These are phyloP conservation scores for Xanthoconium stramineum DNA, from an alignment of 768 basidiomycete genomes.

Conservation along the genomic window DNA sequence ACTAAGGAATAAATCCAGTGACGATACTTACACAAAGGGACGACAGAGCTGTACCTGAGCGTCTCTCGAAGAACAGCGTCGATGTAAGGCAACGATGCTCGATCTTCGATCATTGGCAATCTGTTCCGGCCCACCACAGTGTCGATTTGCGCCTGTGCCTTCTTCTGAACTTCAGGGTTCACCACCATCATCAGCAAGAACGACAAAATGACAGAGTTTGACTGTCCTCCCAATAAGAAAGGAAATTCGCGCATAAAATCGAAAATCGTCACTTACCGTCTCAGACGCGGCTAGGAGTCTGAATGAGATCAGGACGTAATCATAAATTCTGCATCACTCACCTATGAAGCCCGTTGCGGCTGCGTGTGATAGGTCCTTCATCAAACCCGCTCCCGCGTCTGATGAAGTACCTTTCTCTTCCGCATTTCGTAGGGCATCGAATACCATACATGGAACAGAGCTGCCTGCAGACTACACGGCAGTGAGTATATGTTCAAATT, in stretches of 20 bases:
- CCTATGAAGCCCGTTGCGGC: slow-evolving; percentile 24
- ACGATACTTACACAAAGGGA: slow-evolving; percentile 14
- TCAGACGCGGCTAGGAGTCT: slow-evolving; percentile 16
- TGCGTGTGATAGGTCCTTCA: slow-evolving; percentile 17
- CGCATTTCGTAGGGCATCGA: slow-evolving; percentile 12
- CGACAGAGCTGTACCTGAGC: slow-evolving; percentile 3
- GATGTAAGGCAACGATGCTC: slow-evolving; percentile 11
- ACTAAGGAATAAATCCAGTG: neutral
- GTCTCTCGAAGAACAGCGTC: neutral
- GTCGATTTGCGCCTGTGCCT: slow-evolving; percentile 24
- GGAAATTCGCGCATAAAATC: neutral
- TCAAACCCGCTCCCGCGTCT: neutral
- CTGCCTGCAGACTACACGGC: slow-evolving; percentile 4
- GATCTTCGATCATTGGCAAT: slow-evolving; percentile 15
- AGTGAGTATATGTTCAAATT: neutral
- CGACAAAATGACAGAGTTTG: slow-evolving; percentile 21
- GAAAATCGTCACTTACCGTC: slow-evolving; percentile 9
- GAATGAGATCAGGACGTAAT: neutral
- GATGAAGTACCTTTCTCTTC: slow-evolving; percentile 6
- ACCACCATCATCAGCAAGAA: slow-evolving; percentile 22
- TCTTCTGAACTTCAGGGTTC: slow-evolving; percentile 15
- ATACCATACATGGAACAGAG: slow-evolving; percentile 16
- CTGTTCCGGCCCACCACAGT: slow-evolving; percentile 10
- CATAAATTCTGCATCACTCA: neutral
- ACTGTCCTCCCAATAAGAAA: slow-evolving; percentile 8